A percentile compares a stretch with the other conserved stretches of the same genome.
phyloP scores from a whole-genome alignment of 2,329 filamentous ascomycete species.

The Botrytis paeoniae region DNA sequence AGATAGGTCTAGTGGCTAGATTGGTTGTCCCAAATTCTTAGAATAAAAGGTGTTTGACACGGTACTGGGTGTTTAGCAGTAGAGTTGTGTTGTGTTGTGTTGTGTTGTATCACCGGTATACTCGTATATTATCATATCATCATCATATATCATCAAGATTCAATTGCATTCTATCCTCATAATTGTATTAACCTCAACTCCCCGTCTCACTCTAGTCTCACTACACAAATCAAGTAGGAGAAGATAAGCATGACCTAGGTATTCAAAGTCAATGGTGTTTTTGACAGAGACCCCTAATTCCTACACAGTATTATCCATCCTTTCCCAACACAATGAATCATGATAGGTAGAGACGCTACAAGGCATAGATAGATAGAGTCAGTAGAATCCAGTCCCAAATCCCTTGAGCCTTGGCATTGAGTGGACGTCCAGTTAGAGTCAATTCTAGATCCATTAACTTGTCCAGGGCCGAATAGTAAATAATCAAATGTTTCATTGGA shows the following conservation, averaged over 20 bases:
- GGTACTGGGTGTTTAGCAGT: no score
- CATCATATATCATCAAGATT: background rate
- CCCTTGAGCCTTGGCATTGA: background rate
- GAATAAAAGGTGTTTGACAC: no score
- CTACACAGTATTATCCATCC: background rate
- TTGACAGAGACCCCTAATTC: background rate
- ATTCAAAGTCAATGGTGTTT: background rate
- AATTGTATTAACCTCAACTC: background rate
- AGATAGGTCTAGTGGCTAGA: background rate
- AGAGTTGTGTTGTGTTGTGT: no score
- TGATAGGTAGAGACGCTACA: background rate
- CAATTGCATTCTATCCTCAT: background rate
- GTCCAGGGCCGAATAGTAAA: background rate
- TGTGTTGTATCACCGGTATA: no score
- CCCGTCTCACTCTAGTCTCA: background rate
- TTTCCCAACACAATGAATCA: background rate
- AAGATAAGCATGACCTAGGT: background rate
- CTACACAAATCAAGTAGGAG: background rate
- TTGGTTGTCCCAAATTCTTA: no score
- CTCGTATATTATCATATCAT: background rate
- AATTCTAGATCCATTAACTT: background rate
- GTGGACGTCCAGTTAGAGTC: background rate
- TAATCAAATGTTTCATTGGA: background rate
- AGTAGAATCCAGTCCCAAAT: background rate
- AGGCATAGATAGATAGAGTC: background rate